Percentiles rank a stretch among this genome's conserved stretches.
phyloP scores from a whole-genome alignment of 2,329 filamentous ascomycete genomes.

The Colletotrichum gloeosporioides region DNA sequence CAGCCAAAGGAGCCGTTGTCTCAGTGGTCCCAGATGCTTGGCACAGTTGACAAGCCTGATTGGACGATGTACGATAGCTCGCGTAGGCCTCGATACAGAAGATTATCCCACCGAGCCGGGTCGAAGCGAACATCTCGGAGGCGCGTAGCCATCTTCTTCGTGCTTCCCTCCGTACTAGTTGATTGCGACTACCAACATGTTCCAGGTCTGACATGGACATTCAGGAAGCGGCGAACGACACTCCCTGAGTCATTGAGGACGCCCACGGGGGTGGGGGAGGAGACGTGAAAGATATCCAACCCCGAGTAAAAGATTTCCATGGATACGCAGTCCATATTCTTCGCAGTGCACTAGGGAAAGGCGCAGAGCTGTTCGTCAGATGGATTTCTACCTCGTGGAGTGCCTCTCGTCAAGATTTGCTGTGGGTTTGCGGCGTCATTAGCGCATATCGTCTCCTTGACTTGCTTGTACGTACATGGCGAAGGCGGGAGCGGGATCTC shows the following conservation, averaged over 20 bases:
- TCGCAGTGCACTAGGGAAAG: not conserved
- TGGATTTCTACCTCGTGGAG: not conserved
- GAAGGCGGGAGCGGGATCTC: not conserved
- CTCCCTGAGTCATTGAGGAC: not conserved
- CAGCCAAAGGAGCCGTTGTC: not conserved
- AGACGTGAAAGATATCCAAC: not conserved
- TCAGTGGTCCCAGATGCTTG: not conserved
- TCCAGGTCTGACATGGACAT: not conserved
- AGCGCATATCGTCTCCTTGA: not conserved
- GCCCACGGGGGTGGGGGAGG: not conserved
- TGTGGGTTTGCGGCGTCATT: not conserved
- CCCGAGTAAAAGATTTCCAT: not conserved
- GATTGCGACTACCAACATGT: not conserved
- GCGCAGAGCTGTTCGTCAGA: not conserved
- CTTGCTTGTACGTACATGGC: not conserved
- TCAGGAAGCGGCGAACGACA: not conserved
- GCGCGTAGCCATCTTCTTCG: not conserved
- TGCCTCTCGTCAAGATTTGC: not conserved
- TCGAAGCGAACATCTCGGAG: not conserved
- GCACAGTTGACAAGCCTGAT: not conserved
- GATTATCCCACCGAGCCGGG: not conserved
- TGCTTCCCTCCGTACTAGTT: not conserved
- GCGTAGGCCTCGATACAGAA: not conserved
- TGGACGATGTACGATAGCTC: slow-evolving; percentile 5
- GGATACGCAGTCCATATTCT: not conserved